These are phyloP conservation scores for Eucalyptus coolabah DNA, from an alignment of 345 rosid genomes.

Conservation along the genomic window DNA sequence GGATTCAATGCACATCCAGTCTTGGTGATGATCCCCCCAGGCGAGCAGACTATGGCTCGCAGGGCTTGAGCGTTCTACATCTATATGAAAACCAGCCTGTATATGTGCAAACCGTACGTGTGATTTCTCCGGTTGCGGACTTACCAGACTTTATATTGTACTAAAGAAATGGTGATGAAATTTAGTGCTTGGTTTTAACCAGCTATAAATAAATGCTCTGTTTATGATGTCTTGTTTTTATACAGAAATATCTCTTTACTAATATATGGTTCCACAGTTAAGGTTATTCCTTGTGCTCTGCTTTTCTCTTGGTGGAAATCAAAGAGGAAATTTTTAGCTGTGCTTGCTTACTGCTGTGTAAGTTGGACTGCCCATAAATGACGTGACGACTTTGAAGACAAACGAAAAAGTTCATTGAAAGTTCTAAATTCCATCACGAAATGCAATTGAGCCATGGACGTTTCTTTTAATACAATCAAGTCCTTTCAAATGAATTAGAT, in stretches of 20 bases:
- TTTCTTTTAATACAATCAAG: background rate
- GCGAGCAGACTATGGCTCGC: constrained; percentile 71
- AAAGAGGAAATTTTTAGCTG: background rate
- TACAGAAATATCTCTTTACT: background rate
- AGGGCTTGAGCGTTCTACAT: constrained; percentile 11
- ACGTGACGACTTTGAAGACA: background rate
- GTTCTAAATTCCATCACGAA: background rate
- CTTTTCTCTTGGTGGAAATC: background rate
- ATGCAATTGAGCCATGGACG: background rate
- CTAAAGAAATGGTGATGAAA: background rate
- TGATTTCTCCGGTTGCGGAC: background rate
- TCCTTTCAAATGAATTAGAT: background rate
- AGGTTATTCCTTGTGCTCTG: background rate
- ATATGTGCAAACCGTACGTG: background rate
- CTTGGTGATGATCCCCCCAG: constrained; percentile 63
- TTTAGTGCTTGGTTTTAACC: background rate
- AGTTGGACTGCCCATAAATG: background rate
- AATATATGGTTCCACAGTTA: background rate
- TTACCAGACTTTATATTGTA: background rate
- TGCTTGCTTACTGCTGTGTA: background rate
- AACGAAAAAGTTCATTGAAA: background rate
- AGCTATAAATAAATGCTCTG: background rate
- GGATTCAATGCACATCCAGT: constrained; percentile 70
- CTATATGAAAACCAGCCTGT: background rate
- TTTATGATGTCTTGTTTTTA: background rate